Conservation (phyloP, 257 asterid genomes). For the Scutellaria galericulata region DNA sequence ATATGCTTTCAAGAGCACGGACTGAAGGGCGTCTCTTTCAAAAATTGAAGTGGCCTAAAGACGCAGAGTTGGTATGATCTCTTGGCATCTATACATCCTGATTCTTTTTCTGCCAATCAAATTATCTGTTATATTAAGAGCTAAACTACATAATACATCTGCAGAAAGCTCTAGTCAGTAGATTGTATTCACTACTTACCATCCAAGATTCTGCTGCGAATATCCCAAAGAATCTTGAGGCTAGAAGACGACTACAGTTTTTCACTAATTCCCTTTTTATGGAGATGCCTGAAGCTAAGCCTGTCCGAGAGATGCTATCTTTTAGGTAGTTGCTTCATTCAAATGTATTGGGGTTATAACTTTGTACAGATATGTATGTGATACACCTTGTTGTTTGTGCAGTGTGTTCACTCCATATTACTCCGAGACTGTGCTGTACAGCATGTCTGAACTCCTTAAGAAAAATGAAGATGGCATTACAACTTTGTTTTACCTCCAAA, state of each 20-base stretch:
- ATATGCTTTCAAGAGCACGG: constrained; percentile 75
- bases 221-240: constrained; percentile 90
- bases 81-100: constrained; percentile 22
- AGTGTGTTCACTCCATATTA: constrained; percentile 98
- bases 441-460: constrained; percentile 92
- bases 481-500: constrained; percentile 94
- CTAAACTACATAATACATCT: constrained; percentile 39
- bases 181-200: constrained; percentile 83
- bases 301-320: constrained; percentile 91
- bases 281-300: constrained; percentile 94
- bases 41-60: constrained; percentile 91
- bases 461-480: constrained; percentile 98
- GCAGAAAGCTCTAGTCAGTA: constrained; percentile 78
- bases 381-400: constrained; percentile 39
- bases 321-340: constrained; percentile 59
- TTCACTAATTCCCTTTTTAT: constrained; percentile 95
- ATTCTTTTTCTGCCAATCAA: constrained; percentile 18
- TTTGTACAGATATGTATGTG: constrained; percentile 6
- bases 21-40: constrained; percentile 91
- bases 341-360: constrained; percentile 12
- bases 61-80: constrained; percentile 72
- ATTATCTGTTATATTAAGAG: constrained; percentile 22
- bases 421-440: constrained; percentile 96
- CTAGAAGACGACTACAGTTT: constrained; percentile 86
- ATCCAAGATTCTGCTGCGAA: constrained; percentile 93